Evolutionary conservation across 345 rosid species (phyloP).

Genomic region (Erodium maritimum): DNA sequence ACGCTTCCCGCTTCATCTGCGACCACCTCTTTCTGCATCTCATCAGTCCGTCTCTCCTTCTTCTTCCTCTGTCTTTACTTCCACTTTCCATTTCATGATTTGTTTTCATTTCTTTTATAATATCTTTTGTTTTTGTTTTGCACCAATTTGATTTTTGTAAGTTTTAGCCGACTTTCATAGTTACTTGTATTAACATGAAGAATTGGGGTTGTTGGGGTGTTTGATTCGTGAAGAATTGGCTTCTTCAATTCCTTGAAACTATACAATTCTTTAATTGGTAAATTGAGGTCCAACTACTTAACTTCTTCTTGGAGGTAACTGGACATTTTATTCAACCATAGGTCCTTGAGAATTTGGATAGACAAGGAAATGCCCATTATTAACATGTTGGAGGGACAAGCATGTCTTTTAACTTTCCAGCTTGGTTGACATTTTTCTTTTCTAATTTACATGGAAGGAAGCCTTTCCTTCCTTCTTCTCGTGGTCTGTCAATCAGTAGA

Average conservation of each 20-base stretch:
- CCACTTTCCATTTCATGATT: not conserved
- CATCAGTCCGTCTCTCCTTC: slow-evolving; percentile 35
- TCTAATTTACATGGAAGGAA: too few relatives aligned
- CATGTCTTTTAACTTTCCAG: not conserved
- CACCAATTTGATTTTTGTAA: not conserved
- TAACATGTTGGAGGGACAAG: not conserved
- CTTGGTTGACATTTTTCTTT: too few relatives aligned
- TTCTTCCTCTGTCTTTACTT: not conserved
- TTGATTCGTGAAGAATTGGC: too few relatives aligned
- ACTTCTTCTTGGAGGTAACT: not conserved
- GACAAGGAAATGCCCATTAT: not conserved
- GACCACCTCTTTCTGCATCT: slow-evolving; percentile 74
- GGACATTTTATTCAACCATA: not conserved
- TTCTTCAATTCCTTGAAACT: not conserved
- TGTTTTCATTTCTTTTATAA: not conserved
- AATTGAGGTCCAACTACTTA: not conserved
- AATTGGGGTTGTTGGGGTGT: not conserved
- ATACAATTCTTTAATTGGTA: not conserved
- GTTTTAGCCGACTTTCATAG: not conserved
- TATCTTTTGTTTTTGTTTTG: too few relatives aligned
- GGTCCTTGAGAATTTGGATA: not conserved
- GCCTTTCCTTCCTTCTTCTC: too few relatives aligned
- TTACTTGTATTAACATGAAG: not conserved
- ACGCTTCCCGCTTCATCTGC: slow-evolving; percentile 64
- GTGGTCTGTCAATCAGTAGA: too few relatives aligned